These are phyloP conservation scores for Phytophthora hibernalis DNA, from an alignment of 352 stramenopile genomes.

Conservation along the genomic window DNA sequence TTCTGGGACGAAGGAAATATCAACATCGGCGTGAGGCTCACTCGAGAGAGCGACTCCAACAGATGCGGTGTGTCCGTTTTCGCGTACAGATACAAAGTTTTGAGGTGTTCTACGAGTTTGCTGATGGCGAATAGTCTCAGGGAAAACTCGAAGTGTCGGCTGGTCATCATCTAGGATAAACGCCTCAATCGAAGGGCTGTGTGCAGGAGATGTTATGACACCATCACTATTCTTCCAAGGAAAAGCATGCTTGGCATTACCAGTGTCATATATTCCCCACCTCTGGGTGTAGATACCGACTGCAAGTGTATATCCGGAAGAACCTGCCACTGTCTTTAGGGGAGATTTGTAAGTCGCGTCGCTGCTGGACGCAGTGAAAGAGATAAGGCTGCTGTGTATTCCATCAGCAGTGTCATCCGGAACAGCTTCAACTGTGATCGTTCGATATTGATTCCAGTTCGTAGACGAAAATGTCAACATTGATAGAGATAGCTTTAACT, in stretches of 20 bases:
- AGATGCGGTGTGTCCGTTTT: constrained; percentile 50
- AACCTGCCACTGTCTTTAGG: constrained; percentile 31
- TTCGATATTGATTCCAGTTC: constrained; percentile 52
- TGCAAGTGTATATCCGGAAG: constrained; percentile 45
- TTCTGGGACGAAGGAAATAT: constrained; percentile 40
- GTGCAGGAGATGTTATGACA: constrained; percentile 55
- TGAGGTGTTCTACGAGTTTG: constrained; percentile 29
- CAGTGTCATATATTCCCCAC: constrained; percentile 60
- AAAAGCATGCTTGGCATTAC: constrained; percentile 59
- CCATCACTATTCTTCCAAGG: constrained; percentile 52
- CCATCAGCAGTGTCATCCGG: constrained; percentile 46
- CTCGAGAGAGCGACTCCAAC: constrained; percentile 48
- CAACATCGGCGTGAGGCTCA: constrained; percentile 48
- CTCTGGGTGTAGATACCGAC: constrained; percentile 58
- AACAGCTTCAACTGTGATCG: constrained; percentile 40
- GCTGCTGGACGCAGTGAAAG: constrained; percentile 38
- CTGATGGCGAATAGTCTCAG: constrained; percentile 46
- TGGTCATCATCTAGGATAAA: constrained; percentile 70
- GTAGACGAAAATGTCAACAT: constrained; percentile 49
- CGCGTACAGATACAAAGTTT: constrained; percentile 50
- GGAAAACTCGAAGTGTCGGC: constrained; percentile 38
- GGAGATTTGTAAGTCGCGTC: constrained; percentile 51
- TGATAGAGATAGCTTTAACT: constrained; percentile 35
- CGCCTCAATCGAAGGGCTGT: constrained; percentile 26
- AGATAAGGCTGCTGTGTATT: constrained; percentile 47